Evolutionary conservation across 768 basidiomycete genomes (phyloP), one percentile per base, ranked within the genome.

Genomic region (Leucosporidium scottii): DNA sequence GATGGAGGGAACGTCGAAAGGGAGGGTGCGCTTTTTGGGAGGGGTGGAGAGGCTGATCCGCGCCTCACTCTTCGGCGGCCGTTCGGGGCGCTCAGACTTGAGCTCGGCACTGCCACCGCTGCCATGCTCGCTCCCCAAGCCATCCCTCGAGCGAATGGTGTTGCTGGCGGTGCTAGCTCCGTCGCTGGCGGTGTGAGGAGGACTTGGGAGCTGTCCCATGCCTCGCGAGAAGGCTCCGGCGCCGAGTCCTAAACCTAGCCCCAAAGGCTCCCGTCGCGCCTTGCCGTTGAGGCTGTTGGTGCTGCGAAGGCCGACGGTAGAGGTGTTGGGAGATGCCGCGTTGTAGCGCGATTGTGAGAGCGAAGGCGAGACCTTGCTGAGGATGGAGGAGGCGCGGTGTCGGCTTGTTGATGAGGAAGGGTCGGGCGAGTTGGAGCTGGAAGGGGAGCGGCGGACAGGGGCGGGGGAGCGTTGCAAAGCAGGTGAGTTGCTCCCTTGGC

Each of bases 131-230:
- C 20, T 20, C 15, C 17, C 55, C 28, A 27, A 18, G 3, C 18
- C 17, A 12, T 17, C 39, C 36, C 34, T 53, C 34, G 28, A 34
- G 18, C 20, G 27, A 25, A 39, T 51, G 15, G 31, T 47, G 12
- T 17, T 48, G 51, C 58, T 66, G 4, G 54, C 61, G 34, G 1
- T 44, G 53, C 67, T 68, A 2, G 58, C 59, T 0, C 28, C 67
- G n/a, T 68, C 65, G 36, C 61, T 66, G 4, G 44, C 59, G 7
- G 69, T 70, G 12, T 48, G 55, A 4, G 69, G 69, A 10, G 69
- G 69, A 12, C 58, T 60, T 5, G 69, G 69, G 2, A 66, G 65
- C 31, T 57, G 30, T 0, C 63, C 57, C 23, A 58, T 49, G 5
- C 63, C 63, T 12, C 55, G 49, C 5, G 56, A 44, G 25, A 64